phyloP scores from a whole-genome alignment of 352 stramenopile species.

The Peronospora farinosa region DNA sequence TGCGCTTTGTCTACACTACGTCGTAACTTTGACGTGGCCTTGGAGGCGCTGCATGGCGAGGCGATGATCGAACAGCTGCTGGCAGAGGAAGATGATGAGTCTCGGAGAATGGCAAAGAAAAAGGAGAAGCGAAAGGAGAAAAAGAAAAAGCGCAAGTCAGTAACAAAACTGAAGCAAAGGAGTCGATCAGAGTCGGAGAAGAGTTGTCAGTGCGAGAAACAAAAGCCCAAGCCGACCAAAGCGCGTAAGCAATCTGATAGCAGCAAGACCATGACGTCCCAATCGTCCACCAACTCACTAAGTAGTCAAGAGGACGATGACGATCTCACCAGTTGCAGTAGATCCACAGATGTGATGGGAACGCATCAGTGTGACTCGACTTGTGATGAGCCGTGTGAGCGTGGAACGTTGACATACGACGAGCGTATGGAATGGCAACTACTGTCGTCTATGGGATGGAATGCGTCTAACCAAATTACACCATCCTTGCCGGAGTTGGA shows the following conservation, averaged over 20 bases:
- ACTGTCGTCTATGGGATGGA: constrained; percentile 83
- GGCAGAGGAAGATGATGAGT: constrained; percentile 80
- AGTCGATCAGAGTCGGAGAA: constrained; percentile 40
- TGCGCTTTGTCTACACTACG: constrained; percentile 69
- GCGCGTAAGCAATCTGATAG: constrained; percentile 22
- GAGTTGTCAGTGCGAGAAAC: constrained; percentile 26
- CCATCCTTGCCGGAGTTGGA: constrained; percentile 63
- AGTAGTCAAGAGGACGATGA: constrained; percentile 40
- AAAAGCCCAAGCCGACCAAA: constrained; percentile 26
- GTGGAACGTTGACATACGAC: constrained; percentile 50
- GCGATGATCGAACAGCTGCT: constrained; percentile 86
- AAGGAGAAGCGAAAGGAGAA: constrained; percentile 88
- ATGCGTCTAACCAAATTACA: constrained; percentile 50
- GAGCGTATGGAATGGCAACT: constrained; percentile 70
- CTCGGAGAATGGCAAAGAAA: constrained; percentile 64
- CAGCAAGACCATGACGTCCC: constrained; percentile 32
- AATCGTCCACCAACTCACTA: constrained; percentile 38
- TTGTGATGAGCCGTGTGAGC: constrained; percentile 46
- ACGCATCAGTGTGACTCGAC: constrained; percentile 46
- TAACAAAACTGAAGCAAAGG: constrained; percentile 62
- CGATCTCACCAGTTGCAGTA: constrained; percentile 36
- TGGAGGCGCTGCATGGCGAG: constrained; percentile 76
- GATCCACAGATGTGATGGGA: constrained; percentile 29
- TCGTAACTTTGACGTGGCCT: constrained; percentile 77
- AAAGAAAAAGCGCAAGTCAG: constrained; percentile 84